Evolutionary conservation across 768 basidiomycete genomes (phyloP).

Genomic region (Pleurotus giganteus): DNA sequence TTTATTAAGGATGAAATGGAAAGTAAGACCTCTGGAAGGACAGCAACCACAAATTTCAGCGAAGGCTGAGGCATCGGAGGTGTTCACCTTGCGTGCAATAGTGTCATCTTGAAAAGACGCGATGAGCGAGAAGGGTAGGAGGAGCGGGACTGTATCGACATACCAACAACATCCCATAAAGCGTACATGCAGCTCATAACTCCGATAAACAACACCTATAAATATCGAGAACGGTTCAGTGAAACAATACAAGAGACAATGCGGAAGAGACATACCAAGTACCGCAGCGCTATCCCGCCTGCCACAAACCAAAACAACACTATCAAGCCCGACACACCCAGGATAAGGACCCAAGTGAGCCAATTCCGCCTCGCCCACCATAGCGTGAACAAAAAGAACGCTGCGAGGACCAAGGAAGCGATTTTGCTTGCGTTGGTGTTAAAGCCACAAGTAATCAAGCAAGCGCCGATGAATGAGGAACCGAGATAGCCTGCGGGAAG

Average conservation of each 20-base stretch:
- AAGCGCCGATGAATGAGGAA: slow-evolving; percentile 82
- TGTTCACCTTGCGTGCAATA: slow-evolving; percentile 77
- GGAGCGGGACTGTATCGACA: neutral
- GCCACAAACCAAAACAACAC: slow-evolving; percentile 83
- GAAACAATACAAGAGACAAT: neutral
- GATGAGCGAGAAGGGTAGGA: neutral
- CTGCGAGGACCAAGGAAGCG: slow-evolving; percentile 75
- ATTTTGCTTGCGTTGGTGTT: slow-evolving; percentile 87
- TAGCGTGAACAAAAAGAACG: slow-evolving; percentile 82
- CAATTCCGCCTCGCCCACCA: slow-evolving; percentile 84
- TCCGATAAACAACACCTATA: slow-evolving; percentile 79
- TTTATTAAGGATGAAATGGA: neutral
- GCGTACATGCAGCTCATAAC: slow-evolving; percentile 87
- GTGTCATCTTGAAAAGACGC: slow-evolving; percentile 62
- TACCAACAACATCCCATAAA: slow-evolving; percentile 85
- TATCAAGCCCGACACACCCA: slow-evolving; percentile 78
- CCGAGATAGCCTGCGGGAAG: slow-evolving; percentile 83
- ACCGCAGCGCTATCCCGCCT: slow-evolving; percentile 73
- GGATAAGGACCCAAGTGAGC: slow-evolving; percentile 78
- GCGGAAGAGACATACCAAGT: slow-evolving; percentile 47
- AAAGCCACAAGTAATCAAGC: slow-evolving; percentile 85
- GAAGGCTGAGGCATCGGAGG: slow-evolving; percentile 85
- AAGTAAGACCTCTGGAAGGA: slow-evolving; percentile 64
- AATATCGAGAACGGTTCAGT: neutral
- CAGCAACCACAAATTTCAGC: slow-evolving; percentile 84